These are phyloP conservation scores for Xylaria castorea DNA, from an alignment of 495 filamentous ascomycete species.

Conservation along the genomic window DNA sequence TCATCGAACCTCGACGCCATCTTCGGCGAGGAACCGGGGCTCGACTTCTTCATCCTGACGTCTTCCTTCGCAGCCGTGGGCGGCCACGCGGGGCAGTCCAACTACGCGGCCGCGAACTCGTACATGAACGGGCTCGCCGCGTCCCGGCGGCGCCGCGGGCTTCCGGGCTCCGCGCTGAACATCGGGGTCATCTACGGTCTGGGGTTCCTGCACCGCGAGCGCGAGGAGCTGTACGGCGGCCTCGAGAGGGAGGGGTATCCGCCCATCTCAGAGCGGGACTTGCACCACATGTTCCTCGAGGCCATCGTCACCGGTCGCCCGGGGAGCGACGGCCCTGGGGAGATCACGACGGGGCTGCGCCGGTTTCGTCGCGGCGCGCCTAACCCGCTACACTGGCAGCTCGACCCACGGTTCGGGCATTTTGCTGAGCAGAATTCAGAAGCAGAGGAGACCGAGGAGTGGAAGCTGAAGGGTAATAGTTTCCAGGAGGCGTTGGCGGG, in stretches of 20 bases:
- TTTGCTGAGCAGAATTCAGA: slow-evolving; percentile 29
- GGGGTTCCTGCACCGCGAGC: slow-evolving; percentile 61
- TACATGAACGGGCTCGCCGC: slow-evolving; percentile 58
- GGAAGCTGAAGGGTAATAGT: slow-evolving; percentile 12
- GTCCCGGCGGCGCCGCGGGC: slow-evolving; percentile 40
- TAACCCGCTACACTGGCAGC: slow-evolving; percentile 46
- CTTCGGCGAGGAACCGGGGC: slow-evolving; percentile 35
- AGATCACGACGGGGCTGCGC: slow-evolving; percentile 51
- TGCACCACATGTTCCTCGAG: slow-evolving; percentile 67
- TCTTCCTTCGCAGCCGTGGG: slow-evolving; percentile 56
- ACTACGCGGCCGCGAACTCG: slow-evolving; percentile 65
- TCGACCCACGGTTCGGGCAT: slow-evolving; percentile 50
- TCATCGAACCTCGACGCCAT: slow-evolving; percentile 48
- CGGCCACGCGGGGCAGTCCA: slow-evolving; percentile 57
- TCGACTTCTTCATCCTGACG: slow-evolving; percentile 60
- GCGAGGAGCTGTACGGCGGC: slow-evolving; percentile 47
- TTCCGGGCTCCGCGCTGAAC: slow-evolving; percentile 55
- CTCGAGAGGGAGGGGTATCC: slow-evolving; percentile 55
- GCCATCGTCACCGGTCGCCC: slow-evolving; percentile 54
- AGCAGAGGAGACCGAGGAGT: neutral
- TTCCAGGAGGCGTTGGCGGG: slow-evolving; percentile 37
- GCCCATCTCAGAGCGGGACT: slow-evolving; percentile 64
- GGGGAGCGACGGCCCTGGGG: slow-evolving; percentile 25
- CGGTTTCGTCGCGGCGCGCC: slow-evolving; percentile 39
- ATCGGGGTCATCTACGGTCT: slow-evolving; percentile 65